phyloP scores from a whole-genome alignment of 1,284 basidiomycete genomes.

The Microbotryum lychnidis-dioicae region DNA sequence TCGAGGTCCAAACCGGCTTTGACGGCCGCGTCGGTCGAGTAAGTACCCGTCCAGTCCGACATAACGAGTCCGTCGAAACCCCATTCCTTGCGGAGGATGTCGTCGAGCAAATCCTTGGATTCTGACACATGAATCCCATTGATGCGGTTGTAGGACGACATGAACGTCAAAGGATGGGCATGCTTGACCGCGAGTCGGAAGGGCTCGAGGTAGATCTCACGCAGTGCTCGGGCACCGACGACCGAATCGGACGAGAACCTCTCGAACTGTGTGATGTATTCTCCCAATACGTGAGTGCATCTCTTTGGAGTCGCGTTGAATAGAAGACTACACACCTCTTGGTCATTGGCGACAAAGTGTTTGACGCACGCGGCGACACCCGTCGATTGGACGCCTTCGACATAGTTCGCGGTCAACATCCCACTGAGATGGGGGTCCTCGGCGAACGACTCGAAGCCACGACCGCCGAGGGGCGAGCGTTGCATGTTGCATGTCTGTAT shows the following conservation, averaged over 20 bases:
- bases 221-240: slow-evolving; percentile 58
- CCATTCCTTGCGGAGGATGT: slow-evolving; percentile 60
- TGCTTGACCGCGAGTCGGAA: slow-evolving; percentile 73
- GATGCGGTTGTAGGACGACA: slow-evolving; percentile 45
- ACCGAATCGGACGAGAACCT: slow-evolving; percentile 39
- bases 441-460: slow-evolving; percentile 62
- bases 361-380: slow-evolving; percentile 19
- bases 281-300: too few relatives aligned
- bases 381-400: slow-evolving; percentile 26
- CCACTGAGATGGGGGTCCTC: slow-evolving; percentile 41
- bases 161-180: slow-evolving; percentile 44
- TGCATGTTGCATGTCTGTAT: slow-evolving; percentile 53
- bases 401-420: slow-evolving; percentile 3
- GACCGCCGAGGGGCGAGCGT: slow-evolving; percentile 43
- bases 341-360: slow-evolving; percentile 27
- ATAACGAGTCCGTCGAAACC: slow-evolving; percentile 48
- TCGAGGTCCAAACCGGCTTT: slow-evolving; percentile 71
- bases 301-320: too few relatives aligned
- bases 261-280: slow-evolving; percentile 42
- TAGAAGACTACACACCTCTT: slow-evolving; percentile 16
- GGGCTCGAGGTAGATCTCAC: slow-evolving; percentile 72
- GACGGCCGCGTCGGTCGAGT: slow-evolving; percentile 56
- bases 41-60: slow-evolving; percentile 47
- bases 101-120: slow-evolving; percentile 49
- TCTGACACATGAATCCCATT: slow-evolving; percentile 64